A percentile compares a stretch with the other conserved stretches of the same genome.
Evolutionary conservation across 176 grass and related monocot species (phyloP).

Genomic region (Phyllostachys edulis): DNA sequence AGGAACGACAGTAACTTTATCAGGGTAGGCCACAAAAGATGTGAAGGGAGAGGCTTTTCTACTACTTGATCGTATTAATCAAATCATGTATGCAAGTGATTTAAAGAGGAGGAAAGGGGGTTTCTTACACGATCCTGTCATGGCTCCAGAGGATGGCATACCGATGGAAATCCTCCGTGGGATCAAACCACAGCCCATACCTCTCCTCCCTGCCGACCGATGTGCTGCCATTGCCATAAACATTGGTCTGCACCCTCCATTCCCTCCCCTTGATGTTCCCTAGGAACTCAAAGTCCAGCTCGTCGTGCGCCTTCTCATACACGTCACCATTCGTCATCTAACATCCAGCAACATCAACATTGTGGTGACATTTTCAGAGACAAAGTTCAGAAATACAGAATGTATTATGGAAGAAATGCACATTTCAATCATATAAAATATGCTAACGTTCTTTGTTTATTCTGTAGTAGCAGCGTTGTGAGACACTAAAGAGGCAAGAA

Average conservation of each 20-base stretch:
- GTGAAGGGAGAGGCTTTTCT: not conserved
- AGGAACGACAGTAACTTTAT: not conserved
- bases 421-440: not conserved
- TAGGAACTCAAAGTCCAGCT: slow-evolving; percentile 62
- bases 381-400: not conserved
- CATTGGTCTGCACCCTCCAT: slow-evolving; percentile 60
- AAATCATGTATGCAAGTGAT: not conserved
- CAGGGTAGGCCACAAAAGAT: not conserved
- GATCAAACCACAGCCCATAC: slow-evolving; percentile 52
- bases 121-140: slow-evolving; percentile 45
- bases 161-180: slow-evolving; percentile 44
- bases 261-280: slow-evolving; percentile 54
- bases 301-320: slow-evolving; percentile 58
- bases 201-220: slow-evolving; percentile 50
- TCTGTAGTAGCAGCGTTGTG: not conserved
- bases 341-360: not conserved
- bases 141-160: slow-evolving; percentile 58
- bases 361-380: not conserved
- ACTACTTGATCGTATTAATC: not conserved
- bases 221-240: slow-evolving; percentile 65
- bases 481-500: not conserved
- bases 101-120: not conserved
- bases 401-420: not conserved
- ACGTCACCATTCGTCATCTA: slow-evolving; percentile 60
- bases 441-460: not conserved